Evolutionary conservation across 2,329 filamentous ascomycete genomes (phyloP).

Genomic region (Epicoccum sorghinum): DNA sequence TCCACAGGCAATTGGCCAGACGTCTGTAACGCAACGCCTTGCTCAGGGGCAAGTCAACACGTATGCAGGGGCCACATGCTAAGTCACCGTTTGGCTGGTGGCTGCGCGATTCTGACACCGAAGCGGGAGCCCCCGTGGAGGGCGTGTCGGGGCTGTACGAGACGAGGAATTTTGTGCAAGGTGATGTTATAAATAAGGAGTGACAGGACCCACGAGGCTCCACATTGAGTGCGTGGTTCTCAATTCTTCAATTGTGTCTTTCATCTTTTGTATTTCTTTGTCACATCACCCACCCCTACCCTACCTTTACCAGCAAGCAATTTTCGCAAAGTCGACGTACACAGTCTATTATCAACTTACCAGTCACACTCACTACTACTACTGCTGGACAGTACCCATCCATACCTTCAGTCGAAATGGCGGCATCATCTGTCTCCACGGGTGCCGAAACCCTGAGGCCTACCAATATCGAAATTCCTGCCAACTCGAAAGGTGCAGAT

Average conservation of each 20-base stretch:
- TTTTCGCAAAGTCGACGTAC: not conserved
- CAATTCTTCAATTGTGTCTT: slow-evolving; percentile 7
- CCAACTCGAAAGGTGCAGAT: slow-evolving; percentile 11
- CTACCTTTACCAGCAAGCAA: slow-evolving; percentile 2
- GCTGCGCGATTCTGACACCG: slow-evolving; percentile 17
- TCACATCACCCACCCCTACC: not conserved
- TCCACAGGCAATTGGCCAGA: slow-evolving; percentile 35
- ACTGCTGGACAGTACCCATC: slow-evolving; percentile 43
- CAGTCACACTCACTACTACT: not conserved
- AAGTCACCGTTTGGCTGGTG: slow-evolving; percentile 17
- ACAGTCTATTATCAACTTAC: not conserved
- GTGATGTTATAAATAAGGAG: slow-evolving; percentile 17
- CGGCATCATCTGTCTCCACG: slow-evolving; percentile 38
- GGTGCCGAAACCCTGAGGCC: slow-evolving; percentile 40
- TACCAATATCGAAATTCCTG: slow-evolving; percentile 38
- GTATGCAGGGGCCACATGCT: slow-evolving; percentile 19
- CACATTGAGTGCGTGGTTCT: slow-evolving; percentile 15
- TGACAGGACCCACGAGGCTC: slow-evolving; percentile 12
- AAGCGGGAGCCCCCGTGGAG: slow-evolving; percentile 21
- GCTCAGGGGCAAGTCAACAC: slow-evolving; percentile 31
- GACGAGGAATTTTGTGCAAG: slow-evolving; percentile 25
- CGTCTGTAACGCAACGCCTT: slow-evolving; percentile 15
- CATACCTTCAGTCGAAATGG: slow-evolving; percentile 13
- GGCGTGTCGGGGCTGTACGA: slow-evolving; percentile 18
- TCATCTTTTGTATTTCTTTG: slow-evolving; percentile 11